These are phyloP conservation scores for Pseudocercospora eumusae DNA, from an alignment of 2,329 filamentous ascomycete species.

Conservation along the genomic window DNA sequence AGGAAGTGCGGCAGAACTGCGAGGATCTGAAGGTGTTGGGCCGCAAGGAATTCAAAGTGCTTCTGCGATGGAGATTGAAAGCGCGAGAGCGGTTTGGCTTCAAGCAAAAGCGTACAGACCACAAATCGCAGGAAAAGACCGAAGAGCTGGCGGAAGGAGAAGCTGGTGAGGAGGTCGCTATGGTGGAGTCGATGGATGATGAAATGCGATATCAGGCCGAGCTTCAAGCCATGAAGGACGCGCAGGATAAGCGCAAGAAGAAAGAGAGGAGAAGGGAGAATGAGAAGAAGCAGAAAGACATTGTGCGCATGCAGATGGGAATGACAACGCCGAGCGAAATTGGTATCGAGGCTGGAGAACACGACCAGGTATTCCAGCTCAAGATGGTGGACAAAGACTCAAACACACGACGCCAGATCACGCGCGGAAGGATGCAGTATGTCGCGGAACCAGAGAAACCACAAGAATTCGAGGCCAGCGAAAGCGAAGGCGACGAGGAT, in stretches of 20 bases:
- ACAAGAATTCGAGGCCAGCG: slow-evolving; percentile 48
- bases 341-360: slow-evolving; percentile 68
- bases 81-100: slow-evolving; percentile 91
- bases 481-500: slow-evolving; percentile 66
- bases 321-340: slow-evolving; percentile 97
- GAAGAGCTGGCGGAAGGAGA: slow-evolving; percentile 40
- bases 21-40: slow-evolving; percentile 85
- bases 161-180: slow-evolving; percentile 66
- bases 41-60: slow-evolving; percentile 87
- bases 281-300: slow-evolving; percentile 89
- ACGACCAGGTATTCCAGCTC: slow-evolving; percentile 78
- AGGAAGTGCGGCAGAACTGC: slow-evolving; percentile 77
- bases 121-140: slow-evolving; percentile 39
- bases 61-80: slow-evolving; percentile 86
- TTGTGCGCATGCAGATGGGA: slow-evolving; percentile 94
- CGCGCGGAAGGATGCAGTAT: slow-evolving; percentile 76
- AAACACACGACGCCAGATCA: slow-evolving; percentile 64
- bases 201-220: slow-evolving; percentile 89
- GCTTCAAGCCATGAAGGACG: slow-evolving; percentile 77
- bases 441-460: slow-evolving; percentile 56
- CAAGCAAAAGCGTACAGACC: slow-evolving; percentile 64
- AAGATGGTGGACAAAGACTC: slow-evolving; percentile 77
- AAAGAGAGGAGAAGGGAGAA: slow-evolving; percentile 85
- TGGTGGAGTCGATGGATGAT: slow-evolving; percentile 89
- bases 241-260: slow-evolving; percentile 73